Evolutionary conservation across 2,329 filamentous ascomycete genomes (phyloP), one percentile per base, ranked within the genome.

Genomic region (Botryosphaeria agaves): DNA sequence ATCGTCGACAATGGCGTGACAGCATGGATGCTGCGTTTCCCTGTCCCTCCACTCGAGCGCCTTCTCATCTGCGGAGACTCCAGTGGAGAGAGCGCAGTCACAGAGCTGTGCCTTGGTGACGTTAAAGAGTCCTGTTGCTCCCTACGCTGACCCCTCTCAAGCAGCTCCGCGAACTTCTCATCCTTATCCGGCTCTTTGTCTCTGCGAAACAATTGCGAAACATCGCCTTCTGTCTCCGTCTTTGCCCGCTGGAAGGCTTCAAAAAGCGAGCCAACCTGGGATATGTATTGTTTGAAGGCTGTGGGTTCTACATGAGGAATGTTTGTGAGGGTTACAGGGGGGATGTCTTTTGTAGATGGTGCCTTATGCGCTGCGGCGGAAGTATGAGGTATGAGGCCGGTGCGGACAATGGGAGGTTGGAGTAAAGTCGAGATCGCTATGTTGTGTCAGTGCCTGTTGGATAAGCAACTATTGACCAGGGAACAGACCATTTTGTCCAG

Each of bases 361-460:
- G 81, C 76, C 42, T 77, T 87, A 45, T 89, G 81, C 11, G 56
- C 53, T 2, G 80, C 70, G 3, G 77, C 72, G 2, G 75, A 64
- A 1, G 76, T 77, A 51, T 91, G 78, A 14, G 85, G 79, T 32
- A 84, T 64, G 29, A 93, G 67, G 33, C 87, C 85, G 2, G 85
- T 92, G 39, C 87, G 73, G 34, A 91, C 73, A 41, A 93, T 92
- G 3, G 87, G 82, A 17, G 83, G 77, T 47, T 92, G 81, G 3
- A 95, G 68, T n/a, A 95, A 66, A 1, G 83, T 92, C 6, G 85
- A 93, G 43, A 95, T 95, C 37, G 89, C 79, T 82, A 32, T 12
- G 12, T 25, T 4, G 12, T 24, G 5, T 29, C 7, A 35, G 25
- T 38, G 33, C 29, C 12, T 21, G 33, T 28, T 23, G 11, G 12